A percentile compares a stretch with the other conserved stretches of the same genome.
phyloP scores from a whole-genome alignment of 2,329 filamentous ascomycete species.

The Acephala macrosclerotiorum region DNA sequence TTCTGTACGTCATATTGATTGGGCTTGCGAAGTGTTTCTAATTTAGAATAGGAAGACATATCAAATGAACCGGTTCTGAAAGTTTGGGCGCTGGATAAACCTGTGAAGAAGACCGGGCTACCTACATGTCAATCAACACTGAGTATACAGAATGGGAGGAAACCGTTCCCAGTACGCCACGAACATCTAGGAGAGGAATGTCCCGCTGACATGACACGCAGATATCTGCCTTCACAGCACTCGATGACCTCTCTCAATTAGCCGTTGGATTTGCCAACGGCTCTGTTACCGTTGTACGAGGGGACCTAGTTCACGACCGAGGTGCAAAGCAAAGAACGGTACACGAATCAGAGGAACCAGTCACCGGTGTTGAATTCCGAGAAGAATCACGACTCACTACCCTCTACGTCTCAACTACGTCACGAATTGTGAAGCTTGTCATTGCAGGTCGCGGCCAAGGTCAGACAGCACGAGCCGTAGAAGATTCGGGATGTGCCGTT shows the following conservation, averaged over 20 bases:
- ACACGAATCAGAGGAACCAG: conserved; percentile 94
- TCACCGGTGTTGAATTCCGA: conserved; percentile 86
- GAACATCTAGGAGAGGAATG: not conserved
- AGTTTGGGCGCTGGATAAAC: conserved; percentile 96
- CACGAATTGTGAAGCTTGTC: conserved; percentile 82
- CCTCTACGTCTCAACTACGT: conserved; percentile 91
- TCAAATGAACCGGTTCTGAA: conserved; percentile 88
- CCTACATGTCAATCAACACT: conserved; percentile 89
- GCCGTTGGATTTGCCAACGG: conserved; percentile 97
- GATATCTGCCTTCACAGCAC: conserved; percentile 88
- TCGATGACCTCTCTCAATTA: conserved; percentile 89
- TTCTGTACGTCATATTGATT: conserved; percentile 54
- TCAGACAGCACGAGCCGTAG: conserved; percentile 84
- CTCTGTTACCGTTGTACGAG: conserved; percentile 89
- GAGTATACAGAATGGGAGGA: conserved; percentile 85
- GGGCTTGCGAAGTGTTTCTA: conserved; percentile 32
- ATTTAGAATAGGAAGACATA: conserved; percentile 74
- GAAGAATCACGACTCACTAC: conserved; percentile 70
- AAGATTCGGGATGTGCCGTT: conserved; percentile 89
- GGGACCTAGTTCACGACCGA: conserved; percentile 93
- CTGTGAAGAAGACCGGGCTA: conserved; percentile 90
- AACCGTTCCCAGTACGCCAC: conserved; percentile 82
- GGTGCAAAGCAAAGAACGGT: conserved; percentile 94
- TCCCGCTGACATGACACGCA: conserved; percentile 40
- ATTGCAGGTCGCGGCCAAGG: conserved; percentile 91